These are phyloP conservation scores for Neoboletus subvelutipes DNA, from an alignment of 768 basidiomycete genomes.

Conservation along the genomic window DNA sequence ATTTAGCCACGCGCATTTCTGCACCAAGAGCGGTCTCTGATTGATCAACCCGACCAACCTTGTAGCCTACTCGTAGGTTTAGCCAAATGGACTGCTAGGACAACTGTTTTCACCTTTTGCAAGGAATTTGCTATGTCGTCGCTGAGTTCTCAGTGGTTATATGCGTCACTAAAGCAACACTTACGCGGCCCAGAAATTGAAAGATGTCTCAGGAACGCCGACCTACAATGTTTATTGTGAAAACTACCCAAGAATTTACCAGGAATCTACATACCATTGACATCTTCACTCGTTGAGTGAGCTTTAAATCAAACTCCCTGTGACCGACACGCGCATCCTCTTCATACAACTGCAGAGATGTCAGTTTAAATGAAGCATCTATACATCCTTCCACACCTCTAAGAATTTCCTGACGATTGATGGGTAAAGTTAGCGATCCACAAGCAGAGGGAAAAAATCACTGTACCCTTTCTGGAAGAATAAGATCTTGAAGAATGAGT, in stretches of 20 bases:
- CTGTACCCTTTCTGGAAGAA: constrained; percentile 97
- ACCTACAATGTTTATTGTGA: constrained; percentile 49
- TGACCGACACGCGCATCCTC: constrained; percentile 94
- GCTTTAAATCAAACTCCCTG: constrained; percentile 91
- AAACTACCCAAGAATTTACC: background rate
- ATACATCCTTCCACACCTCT: constrained; percentile 46
- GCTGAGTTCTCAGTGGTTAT: constrained; percentile 3
- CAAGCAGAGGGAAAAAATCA: constrained; percentile 6
- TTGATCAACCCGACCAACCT: constrained; percentile 96
- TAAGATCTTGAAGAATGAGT: constrained; percentile 51
- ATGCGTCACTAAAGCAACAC: constrained; percentile 27
- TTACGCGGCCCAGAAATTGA: constrained; percentile 91
- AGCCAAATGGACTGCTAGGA: background rate
- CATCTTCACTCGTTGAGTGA: constrained; percentile 95
- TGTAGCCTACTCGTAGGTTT: constrained; percentile 57
- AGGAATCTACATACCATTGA: constrained; percentile 71
- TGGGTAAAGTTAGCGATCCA: constrained; percentile 5
- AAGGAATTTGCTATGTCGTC: constrained; percentile 64
- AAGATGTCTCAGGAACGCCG: constrained; percentile 91
- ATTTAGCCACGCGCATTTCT: constrained; percentile 88
- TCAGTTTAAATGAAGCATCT: background rate
- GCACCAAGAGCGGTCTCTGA: constrained; percentile 95
- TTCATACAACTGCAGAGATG: constrained; percentile 67
- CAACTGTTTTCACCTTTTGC: constrained; percentile 45
- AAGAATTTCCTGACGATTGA: constrained; percentile 67